Evolutionary conservation across 305 asterid species (phyloP).

Genomic region (Solanum aculeatissimum): DNA sequence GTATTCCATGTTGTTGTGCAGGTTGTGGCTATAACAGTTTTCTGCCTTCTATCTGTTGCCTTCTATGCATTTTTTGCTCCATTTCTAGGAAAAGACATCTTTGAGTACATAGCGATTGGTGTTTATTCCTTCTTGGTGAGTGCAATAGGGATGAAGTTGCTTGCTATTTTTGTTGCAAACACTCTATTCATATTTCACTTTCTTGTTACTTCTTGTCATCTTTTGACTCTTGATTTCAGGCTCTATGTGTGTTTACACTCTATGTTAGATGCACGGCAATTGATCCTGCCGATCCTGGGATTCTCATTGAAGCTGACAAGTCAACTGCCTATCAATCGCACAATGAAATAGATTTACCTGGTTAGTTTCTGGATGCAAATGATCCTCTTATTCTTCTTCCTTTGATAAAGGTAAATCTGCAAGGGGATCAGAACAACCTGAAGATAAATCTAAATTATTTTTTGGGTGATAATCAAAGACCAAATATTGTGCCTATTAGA

Average conservation of each 20-base stretch:
- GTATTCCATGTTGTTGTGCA: slow-evolving; percentile 20
- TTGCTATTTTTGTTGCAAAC: background rate
- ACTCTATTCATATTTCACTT: background rate
- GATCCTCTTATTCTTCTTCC: background rate
- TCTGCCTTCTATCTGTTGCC: slow-evolving; percentile 80
- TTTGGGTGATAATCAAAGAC: background rate
- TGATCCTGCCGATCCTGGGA: slow-evolving; percentile 97
- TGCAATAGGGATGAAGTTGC: slow-evolving; percentile 1
- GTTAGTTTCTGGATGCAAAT: slow-evolving; percentile 24
- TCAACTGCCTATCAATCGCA: slow-evolving; percentile 47
- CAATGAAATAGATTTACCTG: slow-evolving; percentile 53
- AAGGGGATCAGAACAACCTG: background rate
- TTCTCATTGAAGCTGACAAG: slow-evolving; percentile 59
- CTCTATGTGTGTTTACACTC: slow-evolving; percentile 64
- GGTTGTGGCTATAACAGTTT: slow-evolving; percentile 97
- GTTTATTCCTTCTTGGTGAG: slow-evolving; percentile 87
- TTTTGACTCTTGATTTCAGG: slow-evolving; percentile 38
- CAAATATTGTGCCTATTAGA: background rate
- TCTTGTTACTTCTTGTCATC: slow-evolving; percentile 6
- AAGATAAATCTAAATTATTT: background rate
- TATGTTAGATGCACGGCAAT: slow-evolving; percentile 93
- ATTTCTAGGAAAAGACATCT: slow-evolving; percentile 80
- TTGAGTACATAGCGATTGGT: slow-evolving; percentile 70
- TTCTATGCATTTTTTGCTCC: slow-evolving; percentile 97
- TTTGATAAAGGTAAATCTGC: background rate